These are phyloP conservation scores for Nothophytophthora sp. DNA, from an alignment of 352 stramenopile genomes.

Conservation along the genomic window DNA sequence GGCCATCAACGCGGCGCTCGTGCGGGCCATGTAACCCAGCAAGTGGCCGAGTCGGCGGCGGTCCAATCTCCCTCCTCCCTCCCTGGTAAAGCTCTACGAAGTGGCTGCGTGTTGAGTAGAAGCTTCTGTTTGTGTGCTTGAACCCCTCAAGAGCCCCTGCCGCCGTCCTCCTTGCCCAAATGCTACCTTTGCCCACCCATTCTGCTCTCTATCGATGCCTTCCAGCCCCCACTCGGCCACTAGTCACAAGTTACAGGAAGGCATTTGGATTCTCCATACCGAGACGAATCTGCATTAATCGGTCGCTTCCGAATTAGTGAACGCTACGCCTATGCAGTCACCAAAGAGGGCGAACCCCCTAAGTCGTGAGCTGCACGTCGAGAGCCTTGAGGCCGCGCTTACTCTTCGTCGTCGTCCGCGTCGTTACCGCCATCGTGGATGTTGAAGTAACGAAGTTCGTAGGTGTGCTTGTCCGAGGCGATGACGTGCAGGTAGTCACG, in stretches of 20 bases:
- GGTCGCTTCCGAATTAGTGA: constrained; percentile 25
- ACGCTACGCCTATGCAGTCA: too few species aligned
- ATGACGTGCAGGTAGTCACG: constrained; percentile 99
- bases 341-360: too few species aligned
- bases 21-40: constrained; percentile 54
- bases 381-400: constrained; percentile 31
- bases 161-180: too few species aligned
- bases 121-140: constrained; percentile 24
- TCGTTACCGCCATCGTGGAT: constrained; percentile 95
- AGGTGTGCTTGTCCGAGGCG: constrained; percentile 98
- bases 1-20: constrained; percentile 83
- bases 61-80: constrained; percentile 7
- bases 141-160: too few species aligned
- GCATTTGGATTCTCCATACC: constrained; percentile 29
- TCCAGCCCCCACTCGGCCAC: too few species aligned
- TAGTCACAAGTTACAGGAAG: background rate
- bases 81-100: constrained; percentile 15
- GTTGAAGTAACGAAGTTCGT: constrained; percentile 99
- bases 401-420: constrained; percentile 88
- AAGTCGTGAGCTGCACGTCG: too few species aligned
- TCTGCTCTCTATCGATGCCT: too few species aligned
- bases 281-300: constrained; percentile 36
- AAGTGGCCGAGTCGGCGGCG: constrained; percentile 11
- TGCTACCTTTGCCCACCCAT: too few species aligned
- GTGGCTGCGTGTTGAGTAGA: constrained; percentile 38